Evolutionary conservation across 768 basidiomycete genomes (phyloP).

Genomic region (Candolleomyces eurysporus): DNA sequence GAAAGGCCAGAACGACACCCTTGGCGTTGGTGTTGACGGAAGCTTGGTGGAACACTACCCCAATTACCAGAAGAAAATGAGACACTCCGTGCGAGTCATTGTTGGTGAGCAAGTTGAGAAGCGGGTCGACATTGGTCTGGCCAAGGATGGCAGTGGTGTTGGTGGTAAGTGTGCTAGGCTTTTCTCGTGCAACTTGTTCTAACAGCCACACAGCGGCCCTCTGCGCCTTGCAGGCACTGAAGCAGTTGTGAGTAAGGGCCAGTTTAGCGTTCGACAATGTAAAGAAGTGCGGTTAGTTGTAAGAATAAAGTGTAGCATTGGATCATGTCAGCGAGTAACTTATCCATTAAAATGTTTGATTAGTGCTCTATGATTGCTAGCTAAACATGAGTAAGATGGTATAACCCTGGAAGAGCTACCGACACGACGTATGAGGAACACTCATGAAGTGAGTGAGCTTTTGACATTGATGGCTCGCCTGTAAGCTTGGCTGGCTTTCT

Average conservation of each 20-base stretch:
- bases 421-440: background rate
- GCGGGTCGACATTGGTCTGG: conserved; percentile 82
- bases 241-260: conserved; percentile 33
- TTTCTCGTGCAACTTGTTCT: background rate
- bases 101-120: conserved; percentile 82
- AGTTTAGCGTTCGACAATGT: background rate
- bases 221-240: conserved; percentile 80
- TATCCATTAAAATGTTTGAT: conserved; percentile 11
- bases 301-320: background rate
- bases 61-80: conserved; percentile 70
- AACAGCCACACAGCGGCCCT: conserved; percentile 63
- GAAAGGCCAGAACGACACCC: conserved; percentile 41
- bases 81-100: conserved; percentile 69
- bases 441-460: background rate
- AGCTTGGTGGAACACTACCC: conserved; percentile 94
- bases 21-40: conserved; percentile 91
- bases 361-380: conserved; percentile 2
- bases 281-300: background rate
- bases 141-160: conserved; percentile 96
- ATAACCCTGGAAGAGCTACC: background rate
- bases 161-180: conserved; percentile 67
- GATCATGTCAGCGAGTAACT: background rate
- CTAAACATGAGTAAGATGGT: background rate
- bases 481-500: conserved; percentile 47
- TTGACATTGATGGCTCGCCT: conserved; percentile 4